Conservation (phyloP, 2,329 filamentous ascomycete genomes). For the Xylariaceae sp. region DNA sequence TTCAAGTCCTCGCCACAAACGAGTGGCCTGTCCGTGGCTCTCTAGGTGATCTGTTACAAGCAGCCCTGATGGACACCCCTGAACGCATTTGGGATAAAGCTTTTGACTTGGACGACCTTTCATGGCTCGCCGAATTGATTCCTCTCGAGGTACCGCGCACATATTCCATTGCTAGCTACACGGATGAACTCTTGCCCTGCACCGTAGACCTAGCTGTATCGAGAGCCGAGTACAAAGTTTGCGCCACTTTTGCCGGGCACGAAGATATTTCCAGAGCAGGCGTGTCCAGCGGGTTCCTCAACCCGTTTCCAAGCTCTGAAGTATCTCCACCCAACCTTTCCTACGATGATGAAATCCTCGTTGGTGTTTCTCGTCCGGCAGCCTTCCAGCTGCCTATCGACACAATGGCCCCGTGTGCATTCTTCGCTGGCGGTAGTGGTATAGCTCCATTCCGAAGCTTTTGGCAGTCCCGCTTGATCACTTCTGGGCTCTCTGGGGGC, state of each 20-base stretch:
- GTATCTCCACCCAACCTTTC: conserved; percentile 36
- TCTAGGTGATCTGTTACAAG: conserved; percentile 49
- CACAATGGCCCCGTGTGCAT: conserved; percentile 47
- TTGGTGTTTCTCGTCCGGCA: conserved; percentile 51
- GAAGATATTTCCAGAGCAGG: conserved; percentile 38
- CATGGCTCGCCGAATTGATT: conserved; percentile 47
- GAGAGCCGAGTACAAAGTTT: conserved; percentile 49
- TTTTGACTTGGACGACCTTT: conserved; percentile 43
- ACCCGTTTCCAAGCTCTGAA: conserved; percentile 46
- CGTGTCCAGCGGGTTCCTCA: conserved; percentile 54
- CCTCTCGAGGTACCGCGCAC: conserved; percentile 50
- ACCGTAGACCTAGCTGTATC: conserved; percentile 52
- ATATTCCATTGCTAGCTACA: conserved; percentile 51
- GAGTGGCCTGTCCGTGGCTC: conserved; percentile 52
- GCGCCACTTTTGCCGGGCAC: conserved; percentile 38
- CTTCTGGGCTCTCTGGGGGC: conserved; percentile 21
- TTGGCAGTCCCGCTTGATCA: conserved; percentile 44
- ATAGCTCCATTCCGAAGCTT: conserved; percentile 54
- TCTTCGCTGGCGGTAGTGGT: conserved; percentile 53
- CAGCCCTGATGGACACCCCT: conserved; percentile 46
- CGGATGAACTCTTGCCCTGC: conserved; percentile 48
- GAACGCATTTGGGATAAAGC: conserved; percentile 49
- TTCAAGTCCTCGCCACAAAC: conserved; percentile 47
- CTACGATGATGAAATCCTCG: conserved; percentile 45
- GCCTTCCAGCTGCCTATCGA: conserved; percentile 52